Evolutionary conservation across 306 rosid genomes (phyloP).

Genomic region (Lithocarpus polystachyus): DNA sequence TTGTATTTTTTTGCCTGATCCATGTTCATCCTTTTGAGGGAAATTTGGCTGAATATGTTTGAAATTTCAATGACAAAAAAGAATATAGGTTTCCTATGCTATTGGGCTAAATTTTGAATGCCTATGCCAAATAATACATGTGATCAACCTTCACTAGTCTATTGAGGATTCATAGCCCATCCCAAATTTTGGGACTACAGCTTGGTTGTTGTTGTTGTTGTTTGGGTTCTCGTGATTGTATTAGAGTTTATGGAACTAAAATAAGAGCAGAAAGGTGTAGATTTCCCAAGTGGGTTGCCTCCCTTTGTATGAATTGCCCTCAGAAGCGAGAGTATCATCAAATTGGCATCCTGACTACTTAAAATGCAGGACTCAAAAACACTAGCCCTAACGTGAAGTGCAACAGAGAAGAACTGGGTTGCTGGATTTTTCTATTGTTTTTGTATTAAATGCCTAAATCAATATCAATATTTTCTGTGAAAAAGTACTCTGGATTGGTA

Average conservation of each 20-base stretch:
- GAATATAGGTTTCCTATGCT: background rate
- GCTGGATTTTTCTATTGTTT: background rate
- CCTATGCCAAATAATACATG: no score
- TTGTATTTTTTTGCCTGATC: background rate
- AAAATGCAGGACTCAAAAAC: background rate
- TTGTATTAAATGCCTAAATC: background rate
- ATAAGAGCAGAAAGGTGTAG: background rate
- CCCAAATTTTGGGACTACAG: no score
- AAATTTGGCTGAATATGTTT: background rate
- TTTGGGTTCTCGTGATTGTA: no score
- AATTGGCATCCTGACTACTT: background rate
- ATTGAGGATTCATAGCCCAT: no score
- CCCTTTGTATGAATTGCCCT: background rate
- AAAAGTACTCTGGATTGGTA: no score
- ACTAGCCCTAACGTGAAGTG: background rate
- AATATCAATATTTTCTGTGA: background rate
- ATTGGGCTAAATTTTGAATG: no score
- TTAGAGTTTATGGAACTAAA: no score
- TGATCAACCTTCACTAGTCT: no score
- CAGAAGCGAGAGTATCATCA: background rate
- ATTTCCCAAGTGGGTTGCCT: background rate
- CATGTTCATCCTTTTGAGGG: background rate
- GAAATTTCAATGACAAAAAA: background rate
- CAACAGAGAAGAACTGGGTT: background rate
- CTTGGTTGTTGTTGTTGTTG: no score